A percentile compares a stretch with the other conserved stretches of the same genome.
These are phyloP conservation scores for Conticribra weissflogii DNA, from an alignment of 108 stramenopile species.

Conservation along the genomic window DNA sequence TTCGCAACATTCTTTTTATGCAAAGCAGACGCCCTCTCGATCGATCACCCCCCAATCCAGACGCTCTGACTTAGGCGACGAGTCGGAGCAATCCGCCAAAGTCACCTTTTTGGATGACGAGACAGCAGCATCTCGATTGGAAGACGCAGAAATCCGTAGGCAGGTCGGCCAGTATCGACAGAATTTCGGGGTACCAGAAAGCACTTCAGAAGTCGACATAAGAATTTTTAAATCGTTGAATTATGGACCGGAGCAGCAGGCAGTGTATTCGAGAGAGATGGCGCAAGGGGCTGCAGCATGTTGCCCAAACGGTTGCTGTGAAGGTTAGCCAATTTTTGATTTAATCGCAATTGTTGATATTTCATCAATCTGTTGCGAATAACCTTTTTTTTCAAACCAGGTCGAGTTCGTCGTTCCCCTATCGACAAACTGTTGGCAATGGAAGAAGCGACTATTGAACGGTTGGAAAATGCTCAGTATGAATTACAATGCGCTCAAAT, in stretches of 20 bases:
- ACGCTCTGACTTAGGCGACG: neutral
- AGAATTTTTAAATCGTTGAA: slow-evolving; percentile 57
- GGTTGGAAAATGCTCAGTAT: slow-evolving; percentile 60
- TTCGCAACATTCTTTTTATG: neutral
- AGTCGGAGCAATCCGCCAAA: neutral
- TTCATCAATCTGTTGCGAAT: too few relatives aligned
- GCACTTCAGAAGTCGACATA: slow-evolving; percentile 31
- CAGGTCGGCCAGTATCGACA: slow-evolving; percentile 34
- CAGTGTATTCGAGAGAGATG: slow-evolving; percentile 84
- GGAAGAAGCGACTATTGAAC: slow-evolving; percentile 60
- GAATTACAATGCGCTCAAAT: slow-evolving; percentile 59
- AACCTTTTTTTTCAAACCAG: too few relatives aligned
- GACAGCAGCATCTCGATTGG: slow-evolving; percentile 15
- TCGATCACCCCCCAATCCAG: slow-evolving; percentile 3
- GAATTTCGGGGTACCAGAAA: slow-evolving; percentile 18
- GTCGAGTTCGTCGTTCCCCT: slow-evolving; percentile 46
- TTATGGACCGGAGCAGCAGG: slow-evolving; percentile 84
- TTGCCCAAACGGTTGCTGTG: slow-evolving; percentile 81
- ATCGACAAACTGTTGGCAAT: slow-evolving; percentile 64
- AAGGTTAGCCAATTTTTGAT: too few relatives aligned
- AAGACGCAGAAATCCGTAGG: slow-evolving; percentile 18
- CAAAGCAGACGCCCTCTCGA: neutral
- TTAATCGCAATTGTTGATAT: too few relatives aligned
- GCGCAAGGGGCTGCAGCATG: slow-evolving; percentile 83
- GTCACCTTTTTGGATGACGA: slow-evolving; percentile 43